Base-by-base conservation (phyloP, 768 basidiomycete species). In the Lactarius sp. region DNA sequence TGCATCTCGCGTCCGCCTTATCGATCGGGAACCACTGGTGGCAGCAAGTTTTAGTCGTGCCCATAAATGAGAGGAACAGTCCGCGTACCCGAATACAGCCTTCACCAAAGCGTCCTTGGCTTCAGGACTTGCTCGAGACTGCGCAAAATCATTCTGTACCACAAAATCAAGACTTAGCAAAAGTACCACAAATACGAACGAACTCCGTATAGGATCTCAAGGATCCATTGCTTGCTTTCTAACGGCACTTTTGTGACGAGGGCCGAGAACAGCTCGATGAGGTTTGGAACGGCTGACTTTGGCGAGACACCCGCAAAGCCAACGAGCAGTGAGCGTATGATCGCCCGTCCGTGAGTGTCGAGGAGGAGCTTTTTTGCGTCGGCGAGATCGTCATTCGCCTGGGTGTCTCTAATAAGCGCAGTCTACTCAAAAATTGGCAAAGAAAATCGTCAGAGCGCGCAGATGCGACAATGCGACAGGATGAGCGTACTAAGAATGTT, bases 261-360 rank as follows among this genome's bases (percentile, higher is more conserved):
- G 46, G 81, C 83, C 2, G 85, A 84, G 33, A 98, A 75, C 36
- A 97, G 74, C 68, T 96, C 94, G 4, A 92, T 87, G 33, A 97
- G 78, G 71, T 96, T 96, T 20, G 83, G 87, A 4, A 88, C 85
- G 18, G 84, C 86, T 27, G 91, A 92, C 60, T 93, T 78, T 0
- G 95, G 95, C 2, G 93, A 88, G 3, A 88, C 82, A 13, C 89
- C 86, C 0, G 91, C 94, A 59, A 96, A 91, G 22, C 90, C 94
- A 55, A 80, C 79, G 20, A 98, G 73, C 3, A 94, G 75, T 0
- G 88, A 88, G 16, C 83, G 81, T 74, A 94, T 83, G 61, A 95
- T 83, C 18, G 79, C 69, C 34, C 78, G 81, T n/a, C 90, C 92
- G 55, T 85, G 83, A 39, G 72, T 69, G 27, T 75, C 74, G 44